A percentile compares a stretch with the other conserved stretches of the same genome.
Evolutionary conservation across 2,329 filamentous ascomycete species (phyloP).

Genomic region (Colletotrichum sansevieriae): DNA sequence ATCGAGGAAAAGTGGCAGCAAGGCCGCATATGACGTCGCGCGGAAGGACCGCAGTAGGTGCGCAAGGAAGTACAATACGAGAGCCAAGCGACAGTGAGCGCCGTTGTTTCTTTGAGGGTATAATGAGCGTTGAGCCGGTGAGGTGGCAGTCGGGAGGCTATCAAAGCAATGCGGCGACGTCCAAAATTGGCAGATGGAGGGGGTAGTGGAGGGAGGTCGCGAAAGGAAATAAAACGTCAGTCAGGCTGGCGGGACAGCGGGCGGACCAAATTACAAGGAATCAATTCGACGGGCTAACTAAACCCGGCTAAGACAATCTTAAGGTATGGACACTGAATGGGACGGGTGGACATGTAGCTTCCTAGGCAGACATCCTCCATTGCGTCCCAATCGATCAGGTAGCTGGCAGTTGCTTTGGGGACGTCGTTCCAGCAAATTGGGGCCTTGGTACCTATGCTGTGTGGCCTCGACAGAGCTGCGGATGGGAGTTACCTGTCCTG

Average conservation of each 20-base stretch:
- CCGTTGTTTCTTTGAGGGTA: conserved; percentile 2
- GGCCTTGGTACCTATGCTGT: too few relatives aligned
- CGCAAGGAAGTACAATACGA: background rate
- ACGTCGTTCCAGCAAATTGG: background rate
- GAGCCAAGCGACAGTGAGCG: background rate
- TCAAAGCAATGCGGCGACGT: conserved; percentile 35
- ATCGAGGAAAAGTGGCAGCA: conserved; percentile 24
- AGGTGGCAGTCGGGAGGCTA: conserved; percentile 33
- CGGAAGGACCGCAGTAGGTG: conserved; percentile 16
- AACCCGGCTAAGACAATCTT: background rate
- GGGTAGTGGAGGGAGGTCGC: conserved; percentile 38
- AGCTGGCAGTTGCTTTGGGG: background rate
- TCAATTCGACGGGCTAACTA: conserved; percentile 23
- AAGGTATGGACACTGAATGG: too few relatives aligned
- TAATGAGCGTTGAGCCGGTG: conserved; percentile 37
- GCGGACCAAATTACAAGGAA: conserved; percentile 28
- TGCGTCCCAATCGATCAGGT: too few relatives aligned
- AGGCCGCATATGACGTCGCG: conserved; percentile 26
- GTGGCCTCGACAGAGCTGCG: too few relatives aligned
- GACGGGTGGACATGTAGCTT: too few relatives aligned
- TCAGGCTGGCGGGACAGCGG: conserved; percentile 41
- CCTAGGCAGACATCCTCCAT: too few relatives aligned
- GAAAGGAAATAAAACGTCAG: conserved; percentile 42
- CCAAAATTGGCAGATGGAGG: conserved; percentile 38
- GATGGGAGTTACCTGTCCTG: too few relatives aligned